A percentile compares a stretch with the other conserved stretches of the same genome.
Conservation (phyloP, 139 green algal genomes). For the Chlorella sp. region DNA sequence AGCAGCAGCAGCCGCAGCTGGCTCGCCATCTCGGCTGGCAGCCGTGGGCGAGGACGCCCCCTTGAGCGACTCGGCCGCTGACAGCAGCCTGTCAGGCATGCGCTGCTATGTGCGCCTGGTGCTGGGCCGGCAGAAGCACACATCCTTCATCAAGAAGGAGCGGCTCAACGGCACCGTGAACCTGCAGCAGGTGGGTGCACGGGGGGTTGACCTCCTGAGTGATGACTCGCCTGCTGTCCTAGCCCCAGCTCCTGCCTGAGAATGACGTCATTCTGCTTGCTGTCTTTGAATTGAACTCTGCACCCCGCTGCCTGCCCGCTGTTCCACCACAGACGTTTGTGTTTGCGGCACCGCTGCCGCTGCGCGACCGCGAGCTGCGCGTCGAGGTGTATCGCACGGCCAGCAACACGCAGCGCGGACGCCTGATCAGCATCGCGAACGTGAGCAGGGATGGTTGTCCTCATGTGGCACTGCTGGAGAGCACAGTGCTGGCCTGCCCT, state of each 20-base stretch:
- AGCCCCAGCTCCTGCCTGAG: too few species aligned
- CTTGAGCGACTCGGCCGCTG: too few species aligned
- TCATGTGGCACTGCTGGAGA: too few species aligned
- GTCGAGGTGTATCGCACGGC: conserved; percentile 36
- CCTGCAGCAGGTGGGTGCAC: conserved; percentile 11
- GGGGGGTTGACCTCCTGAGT: not conserved
- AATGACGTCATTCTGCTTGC: too few species aligned
- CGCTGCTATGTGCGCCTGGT: conserved; percentile 16
- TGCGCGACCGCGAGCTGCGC: conserved; percentile 30
- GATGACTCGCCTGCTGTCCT: too few species aligned
- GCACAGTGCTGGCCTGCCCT: too few species aligned
- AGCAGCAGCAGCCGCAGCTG: not conserved
- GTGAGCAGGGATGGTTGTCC: too few species aligned
- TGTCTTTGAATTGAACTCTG: too few species aligned
- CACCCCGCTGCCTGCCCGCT: too few species aligned
- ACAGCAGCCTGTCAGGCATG: not conserved
- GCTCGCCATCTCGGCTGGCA: not conserved
- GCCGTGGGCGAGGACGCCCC: not conserved
- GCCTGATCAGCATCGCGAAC: conserved; percentile 16
- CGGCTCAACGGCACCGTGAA: not conserved
- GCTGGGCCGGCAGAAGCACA: conserved; percentile 34
- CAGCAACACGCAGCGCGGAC: conserved; percentile 23
- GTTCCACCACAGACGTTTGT: conserved; percentile 27
- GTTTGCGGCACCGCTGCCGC: conserved; percentile 37
- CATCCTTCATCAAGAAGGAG: not conserved